Base-by-base conservation (phyloP, 176 grass and related monocot genomes). In the Saccharum officinarum region DNA sequence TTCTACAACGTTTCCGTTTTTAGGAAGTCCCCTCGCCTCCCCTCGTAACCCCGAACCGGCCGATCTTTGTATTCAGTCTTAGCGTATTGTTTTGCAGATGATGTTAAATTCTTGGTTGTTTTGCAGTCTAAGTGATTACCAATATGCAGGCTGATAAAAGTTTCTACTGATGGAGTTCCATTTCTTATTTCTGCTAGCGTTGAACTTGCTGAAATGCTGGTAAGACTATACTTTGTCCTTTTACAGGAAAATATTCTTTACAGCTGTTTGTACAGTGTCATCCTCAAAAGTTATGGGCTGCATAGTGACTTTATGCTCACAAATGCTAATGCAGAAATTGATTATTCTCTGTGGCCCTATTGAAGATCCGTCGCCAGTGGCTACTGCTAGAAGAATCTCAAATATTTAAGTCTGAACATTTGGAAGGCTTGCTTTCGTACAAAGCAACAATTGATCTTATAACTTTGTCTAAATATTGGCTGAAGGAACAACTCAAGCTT, bases 131-230 rank as follows among this genome's bases (percentile, higher is more conserved):
- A 60, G 61, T 92, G 68, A 66, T 92, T 69, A 80, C 87, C 4
- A 69, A 93, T 70, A 73, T 85, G 71, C 81, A 87, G 78, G 68
- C 55, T 50, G 72, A 92, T 87, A 77, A 76, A 64, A 83, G 15
- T 95, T 81, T 80, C 82, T 74, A 4, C 75, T 73, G 95, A 86
- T 70, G 61, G 60, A 86, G 81, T 73, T 87, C 73, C 85, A 77
- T 87, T 74, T 47, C 85, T 98, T 90, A 67, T 87, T 79, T 71
- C 83, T 80, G 89, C 85, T 76, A 95, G 84, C 87, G 86, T 71
- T 45, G 84, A 95, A 84, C 93, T 98, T 75, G 76, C 91, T 68
- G 85, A 95, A 90, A 91, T 98, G 83, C 80, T 78, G 80, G 95
- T 94, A 86, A 77, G 82, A 78, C 67, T 49, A 50, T 86, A 41